Percentiles rank a stretch among this genome's conserved stretches.
Evolutionary conservation across 345 rosid species (phyloP).

Genomic region (Salix brachista): DNA sequence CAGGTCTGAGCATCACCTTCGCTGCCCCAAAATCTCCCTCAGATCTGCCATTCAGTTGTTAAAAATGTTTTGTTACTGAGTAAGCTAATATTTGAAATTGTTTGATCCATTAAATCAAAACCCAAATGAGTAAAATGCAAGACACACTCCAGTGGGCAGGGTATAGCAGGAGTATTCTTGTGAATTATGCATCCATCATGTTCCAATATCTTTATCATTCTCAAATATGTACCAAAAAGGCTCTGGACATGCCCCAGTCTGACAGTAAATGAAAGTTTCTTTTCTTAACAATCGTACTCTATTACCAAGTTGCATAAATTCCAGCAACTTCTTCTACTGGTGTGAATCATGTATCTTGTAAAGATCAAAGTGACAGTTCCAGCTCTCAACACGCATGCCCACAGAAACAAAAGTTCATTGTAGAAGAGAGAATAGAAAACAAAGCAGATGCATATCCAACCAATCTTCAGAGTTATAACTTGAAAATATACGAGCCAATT

Average conservation of each 20-base stretch:
- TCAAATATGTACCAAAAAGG: not conserved
- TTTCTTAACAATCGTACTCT: not conserved
- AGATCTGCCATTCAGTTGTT: constrained; percentile 41
- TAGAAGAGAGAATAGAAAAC: not conserved
- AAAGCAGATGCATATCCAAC: not conserved
- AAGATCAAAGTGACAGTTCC: too few relatives aligned
- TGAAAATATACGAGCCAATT: not conserved
- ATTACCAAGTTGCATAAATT: not conserved
- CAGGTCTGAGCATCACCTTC: constrained; percentile 91
- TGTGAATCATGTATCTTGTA: too few relatives aligned
- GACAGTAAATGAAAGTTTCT: not conserved
- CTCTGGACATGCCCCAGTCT: not conserved
- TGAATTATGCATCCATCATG: not conserved
- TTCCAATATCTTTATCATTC: not conserved
- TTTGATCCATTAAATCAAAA: not conserved
- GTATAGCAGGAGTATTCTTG: not conserved
- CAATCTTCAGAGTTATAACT: not conserved
- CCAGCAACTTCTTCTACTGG: not conserved
- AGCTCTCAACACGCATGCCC: not conserved
- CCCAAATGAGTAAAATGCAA: not conserved
- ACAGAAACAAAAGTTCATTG: not conserved
- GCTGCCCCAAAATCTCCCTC: constrained; percentile 89
- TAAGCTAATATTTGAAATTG: not conserved
- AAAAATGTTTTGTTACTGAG: not conserved
- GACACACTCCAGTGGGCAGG: not conserved